These are phyloP conservation scores for Cubamyces sp. DNA, from an alignment of 768 basidiomycete genomes.

Conservation along the genomic window DNA sequence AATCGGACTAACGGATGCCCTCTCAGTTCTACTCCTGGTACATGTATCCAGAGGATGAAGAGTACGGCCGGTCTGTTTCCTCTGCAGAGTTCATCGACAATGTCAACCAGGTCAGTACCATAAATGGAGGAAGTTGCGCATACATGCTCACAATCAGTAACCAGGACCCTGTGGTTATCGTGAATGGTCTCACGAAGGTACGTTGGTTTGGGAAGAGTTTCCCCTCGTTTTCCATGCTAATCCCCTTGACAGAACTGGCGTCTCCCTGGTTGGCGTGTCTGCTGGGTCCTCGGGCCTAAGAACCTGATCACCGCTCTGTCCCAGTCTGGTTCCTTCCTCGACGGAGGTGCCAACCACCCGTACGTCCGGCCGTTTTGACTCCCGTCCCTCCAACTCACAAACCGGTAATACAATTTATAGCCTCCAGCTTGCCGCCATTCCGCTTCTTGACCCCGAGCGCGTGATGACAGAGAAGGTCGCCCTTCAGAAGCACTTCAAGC, in stretches of 20 bases:
- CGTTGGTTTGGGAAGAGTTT: background rate
- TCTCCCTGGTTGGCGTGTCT: conserved; percentile 92
- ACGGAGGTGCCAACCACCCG: conserved; percentile 95
- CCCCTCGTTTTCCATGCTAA: conserved; percentile 11
- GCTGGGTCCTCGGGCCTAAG: conserved; percentile 93
- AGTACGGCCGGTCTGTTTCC: conserved; percentile 78
- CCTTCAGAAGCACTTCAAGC: conserved; percentile 88
- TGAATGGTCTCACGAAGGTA: conserved; percentile 93
- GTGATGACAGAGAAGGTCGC: conserved; percentile 80
- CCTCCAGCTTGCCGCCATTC: conserved; percentile 86
- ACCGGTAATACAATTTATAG: conserved; percentile 38
- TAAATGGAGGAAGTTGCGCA: background rate
- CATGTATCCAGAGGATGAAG: conserved; percentile 82
- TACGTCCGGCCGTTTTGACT: conserved; percentile 42
- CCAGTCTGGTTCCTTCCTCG: conserved; percentile 93
- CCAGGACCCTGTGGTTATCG: conserved; percentile 79
- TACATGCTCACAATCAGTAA: background rate
- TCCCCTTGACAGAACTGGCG: conserved; percentile 77
- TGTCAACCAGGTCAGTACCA: conserved; percentile 64
- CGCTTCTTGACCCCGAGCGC: conserved; percentile 72
- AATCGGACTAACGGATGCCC: background rate
- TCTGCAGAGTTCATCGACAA: conserved; percentile 86
- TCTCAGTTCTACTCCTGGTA: conserved; percentile 93
- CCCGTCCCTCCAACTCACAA: too few species aligned
- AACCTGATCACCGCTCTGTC: conserved; percentile 86